Evolutionary conservation across 78 protist genomes (phyloP), one percentile per base, ranked within the genome.

Genomic region (Dictyostelium purpureum): DNA sequence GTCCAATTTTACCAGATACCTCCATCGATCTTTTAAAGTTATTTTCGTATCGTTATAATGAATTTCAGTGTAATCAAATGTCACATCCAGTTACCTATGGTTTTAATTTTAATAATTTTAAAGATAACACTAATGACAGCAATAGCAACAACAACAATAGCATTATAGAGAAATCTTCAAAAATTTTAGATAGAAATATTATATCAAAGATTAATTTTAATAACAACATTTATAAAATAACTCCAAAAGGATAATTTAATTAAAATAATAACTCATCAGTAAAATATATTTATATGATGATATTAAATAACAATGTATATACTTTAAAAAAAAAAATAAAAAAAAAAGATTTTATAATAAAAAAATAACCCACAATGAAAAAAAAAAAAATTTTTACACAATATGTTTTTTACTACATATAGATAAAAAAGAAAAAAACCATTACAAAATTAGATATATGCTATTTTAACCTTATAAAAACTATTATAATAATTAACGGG

Each of bases 1-100:
- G 92, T 45, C 92, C 92, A 18, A 24, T 85, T 4, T 6, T 52
- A 73, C 92, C 92, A 6, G 75, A 61, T 47, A 59, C 74, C 5
- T 24, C 65, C 37, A 42, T 10, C n/a, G 42, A 57, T 24, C 42
- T 52, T 6, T 26, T 21, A 7, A 28, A 77, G 24, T 26, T 57
- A 35, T 77, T 42, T 16, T 42, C 52, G 28, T 28, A 3, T 16
- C 49, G 14, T 66, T 28, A 71, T 35, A 40, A 38, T 73, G 26
- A 52, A 51, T 52, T 75, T 45, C 28, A 37, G 33, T 85, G 92
- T 45, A 52, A 85, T 61, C 80, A 49, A 31, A 57, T 21, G 14
- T 45, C 83, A 18, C 37, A 56, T 45, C 45, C 40, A 31, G 37
- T 61, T 2, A 85, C 80, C 2, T 73, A 74, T 73, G 92, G 92